Evolutionary conservation across 805 yeast genomes (phyloP).

Genomic region (Wickerhamomyces canadensis): DNA sequence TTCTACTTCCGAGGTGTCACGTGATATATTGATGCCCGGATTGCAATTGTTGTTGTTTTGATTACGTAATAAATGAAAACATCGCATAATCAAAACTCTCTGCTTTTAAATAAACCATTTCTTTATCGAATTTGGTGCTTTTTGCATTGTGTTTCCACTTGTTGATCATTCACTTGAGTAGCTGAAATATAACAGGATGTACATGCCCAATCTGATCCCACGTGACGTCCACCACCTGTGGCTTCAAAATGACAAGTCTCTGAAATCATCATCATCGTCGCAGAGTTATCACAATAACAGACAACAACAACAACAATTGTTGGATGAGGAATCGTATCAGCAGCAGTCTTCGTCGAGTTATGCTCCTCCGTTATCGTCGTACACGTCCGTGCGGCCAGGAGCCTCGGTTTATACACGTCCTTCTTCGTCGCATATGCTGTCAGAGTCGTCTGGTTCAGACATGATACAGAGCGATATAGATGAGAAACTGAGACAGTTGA

Average conservation of each 20-base stretch:
- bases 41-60: too few relatives aligned
- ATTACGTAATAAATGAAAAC: too few relatives aligned
- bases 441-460: conserved; percentile 2
- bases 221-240: conserved; percentile 42
- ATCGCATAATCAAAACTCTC: too few relatives aligned
- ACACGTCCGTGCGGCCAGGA: conserved; percentile 41
- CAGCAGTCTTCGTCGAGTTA: conserved; percentile 13
- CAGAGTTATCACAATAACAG: not conserved
- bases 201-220: conserved; percentile 41
- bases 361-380: conserved; percentile 53
- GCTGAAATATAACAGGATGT: conserved; percentile 28
- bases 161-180: too few relatives aligned
- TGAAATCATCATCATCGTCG: too few relatives aligned
- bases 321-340: conserved; percentile 3
- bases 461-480: conserved; percentile 7
- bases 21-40: too few relatives aligned
- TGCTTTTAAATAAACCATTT: too few relatives aligned
- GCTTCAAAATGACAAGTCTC: conserved; percentile 20
- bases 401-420: conserved; percentile 14
- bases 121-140: too few relatives aligned
- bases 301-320: not conserved
- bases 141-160: too few relatives aligned
- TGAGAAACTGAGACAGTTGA: conserved; percentile 17
- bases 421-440: not conserved
- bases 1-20: too few relatives aligned